Evolutionary conservation across 2,329 filamentous ascomycete species (phyloP), one percentile per base, ranked within the genome.

Genomic region (Beauveria sp.): DNA sequence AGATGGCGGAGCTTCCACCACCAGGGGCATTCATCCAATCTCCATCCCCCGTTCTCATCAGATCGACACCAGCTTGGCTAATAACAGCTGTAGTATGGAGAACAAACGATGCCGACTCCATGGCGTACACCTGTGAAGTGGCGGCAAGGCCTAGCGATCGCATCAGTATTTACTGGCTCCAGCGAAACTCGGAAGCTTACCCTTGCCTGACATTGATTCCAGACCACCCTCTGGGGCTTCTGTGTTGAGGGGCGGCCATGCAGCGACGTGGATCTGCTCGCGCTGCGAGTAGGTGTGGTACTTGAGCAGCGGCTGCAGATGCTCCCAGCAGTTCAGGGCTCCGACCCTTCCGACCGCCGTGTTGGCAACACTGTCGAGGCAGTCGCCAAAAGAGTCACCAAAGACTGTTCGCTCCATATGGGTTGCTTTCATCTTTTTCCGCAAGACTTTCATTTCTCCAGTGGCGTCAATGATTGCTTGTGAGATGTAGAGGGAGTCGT

Each of bases 401-500:
- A 82, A 85, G 24, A 83, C 74, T 7, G 82, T 77, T 28, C 79
- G 75, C 70, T 84, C 82, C 40, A 84, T 79, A 65, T 84, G 81
- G 2, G 82, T 84, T 2, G 81, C 77, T 67, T 79, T 80, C 65
- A 84, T 80, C 72, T 85, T 85, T 64, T 82, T 77, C n/a, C 82
- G 78, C 66, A 80, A 77, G 71, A 82, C 81, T 64, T 80, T 71
- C 60, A 85, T 71, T 34, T 77, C 72, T 2, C 81, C 81, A 5
- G 73, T 72, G 0, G 79, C 74, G 48, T 76, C 76, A 63, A 84
- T 84, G 64, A 84, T 73, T 3, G 79, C 74, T 68, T 84, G 82
- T 0, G 80, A 74, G 34, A 80, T 80, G 71, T 83, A 84, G 6
- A 84, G 73, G 40, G 77, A 81, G 65, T 78, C 76, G 46, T 79